A percentile compares a stretch with the other conserved stretches of the same genome.
These are phyloP conservation scores for Phlebiopsis gigantea DNA, from an alignment of 768 basidiomycete species.

Conservation along the genomic window DNA sequence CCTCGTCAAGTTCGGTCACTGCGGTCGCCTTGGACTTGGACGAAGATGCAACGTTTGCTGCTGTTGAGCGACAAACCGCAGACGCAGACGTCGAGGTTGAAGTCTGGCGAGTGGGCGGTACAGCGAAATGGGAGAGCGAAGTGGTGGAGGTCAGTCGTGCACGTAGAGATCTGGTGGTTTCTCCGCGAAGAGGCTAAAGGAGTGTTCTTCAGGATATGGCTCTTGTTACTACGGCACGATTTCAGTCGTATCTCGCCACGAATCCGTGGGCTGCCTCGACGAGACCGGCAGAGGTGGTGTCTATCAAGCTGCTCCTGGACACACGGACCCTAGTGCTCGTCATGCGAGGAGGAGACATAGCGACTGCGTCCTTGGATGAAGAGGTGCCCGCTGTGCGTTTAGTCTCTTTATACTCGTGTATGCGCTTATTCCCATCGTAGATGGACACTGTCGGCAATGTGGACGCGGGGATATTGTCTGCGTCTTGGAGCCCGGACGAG, in stretches of 20 bases:
- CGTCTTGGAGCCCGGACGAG: conserved; percentile 91
- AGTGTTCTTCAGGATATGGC: conserved; percentile 2
- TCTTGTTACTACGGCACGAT: conserved; percentile 14
- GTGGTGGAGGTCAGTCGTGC: background rate
- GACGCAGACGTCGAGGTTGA: conserved; percentile 55
- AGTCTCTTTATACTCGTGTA: background rate
- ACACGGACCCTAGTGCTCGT: conserved; percentile 60
- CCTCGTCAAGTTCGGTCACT: conserved; percentile 28
- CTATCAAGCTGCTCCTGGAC: conserved; percentile 69
- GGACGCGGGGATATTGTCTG: conserved; percentile 77
- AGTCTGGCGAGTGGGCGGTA: conserved; percentile 41
- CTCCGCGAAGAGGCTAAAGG: background rate
- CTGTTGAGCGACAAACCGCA: conserved; percentile 42
- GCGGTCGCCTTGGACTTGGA: conserved; percentile 59
- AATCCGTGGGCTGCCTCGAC: conserved; percentile 19
- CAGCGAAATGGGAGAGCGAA: conserved; percentile 12
- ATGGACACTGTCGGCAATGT: conserved; percentile 82
- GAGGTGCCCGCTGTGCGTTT: conserved; percentile 38
- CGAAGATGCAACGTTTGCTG: conserved; percentile 53
- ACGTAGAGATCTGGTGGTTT: background rate
- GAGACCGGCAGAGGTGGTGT: conserved; percentile 43
- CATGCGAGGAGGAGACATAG: conserved; percentile 79
- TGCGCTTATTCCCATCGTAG: conserved; percentile 28
- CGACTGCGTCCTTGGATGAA: conserved; percentile 53
- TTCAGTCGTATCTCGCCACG: conserved; percentile 12